Base-by-base conservation (phyloP, 1,284 basidiomycete genomes). In the Ustilago vetiveriae region DNA sequence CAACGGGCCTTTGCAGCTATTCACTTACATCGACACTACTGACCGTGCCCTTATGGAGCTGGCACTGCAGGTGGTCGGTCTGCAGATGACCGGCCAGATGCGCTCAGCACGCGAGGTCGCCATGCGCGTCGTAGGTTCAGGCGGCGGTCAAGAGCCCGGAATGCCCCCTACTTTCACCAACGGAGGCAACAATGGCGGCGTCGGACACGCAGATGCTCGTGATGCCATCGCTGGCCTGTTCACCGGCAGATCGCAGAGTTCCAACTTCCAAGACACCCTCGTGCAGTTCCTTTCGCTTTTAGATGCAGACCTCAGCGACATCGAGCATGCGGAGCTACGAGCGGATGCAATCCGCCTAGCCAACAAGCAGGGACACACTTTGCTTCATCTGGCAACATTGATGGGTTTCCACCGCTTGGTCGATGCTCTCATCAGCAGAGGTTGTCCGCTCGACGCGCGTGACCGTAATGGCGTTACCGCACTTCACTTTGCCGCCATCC, bases 11-110 rank as follows among this genome's bases (percentile, higher is more conserved):
- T 47, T 81, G 36, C 78, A 79, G 53, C 72, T 81, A 24, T 82
- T 96, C 84, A 93, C 90, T 0, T 96, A 96, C 83, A 87, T 89
- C n/a, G 91, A 94, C 76, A 90, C 93, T 62, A 90, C 91, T 13
- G 93, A 96, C 78, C 85, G 92, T 50, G 89, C 90, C 14, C 84
- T 97, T 88, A 94, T 96, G 92, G 94, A 96, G 82, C 87, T 96
- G 52, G 94, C 94, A 43, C 85, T 97, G 7, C 92, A 95, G 80
- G 92, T 96, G 9, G 92, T 97, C 23, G 94, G 94, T 2, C 84
- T 96, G 66, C 94, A 95, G 85, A 94, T 96, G 92, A 96, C 92
- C 0, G 94, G 94, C 33, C 91, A 92, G 79, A 89, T 95, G 49
- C 92, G 95, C 75, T 91, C 94, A 56, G 92, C 93, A 4, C 90